Conservation (phyloP, 2,329 filamentous ascomycete species). For the Endocalyx cinctus region DNA sequence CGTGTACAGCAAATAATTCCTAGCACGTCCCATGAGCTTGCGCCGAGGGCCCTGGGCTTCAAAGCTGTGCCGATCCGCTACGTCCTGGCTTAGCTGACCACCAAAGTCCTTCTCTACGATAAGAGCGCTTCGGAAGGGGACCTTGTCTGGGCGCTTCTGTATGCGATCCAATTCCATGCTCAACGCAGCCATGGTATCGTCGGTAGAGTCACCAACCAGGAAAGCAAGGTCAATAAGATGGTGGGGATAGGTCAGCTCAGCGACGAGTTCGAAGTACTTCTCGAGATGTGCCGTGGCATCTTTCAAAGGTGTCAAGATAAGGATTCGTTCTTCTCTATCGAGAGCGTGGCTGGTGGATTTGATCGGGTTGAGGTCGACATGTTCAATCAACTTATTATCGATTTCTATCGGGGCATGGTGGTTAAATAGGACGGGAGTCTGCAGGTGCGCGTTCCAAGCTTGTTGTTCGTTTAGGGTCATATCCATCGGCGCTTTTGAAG, state of each 20-base stretch:
- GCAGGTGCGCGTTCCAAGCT: slow-evolving; percentile 81
- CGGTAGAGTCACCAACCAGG: slow-evolving; percentile 83
- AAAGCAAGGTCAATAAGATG: slow-evolving; percentile 93
- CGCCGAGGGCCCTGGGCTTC: slow-evolving; percentile 83
- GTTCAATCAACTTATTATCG: slow-evolving; percentile 73
- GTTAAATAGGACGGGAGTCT: slow-evolving; percentile 95
- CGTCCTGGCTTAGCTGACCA: slow-evolving; percentile 67
- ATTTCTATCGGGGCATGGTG: slow-evolving; percentile 83
- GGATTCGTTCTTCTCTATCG: slow-evolving; percentile 76
- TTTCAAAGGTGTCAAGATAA: slow-evolving; percentile 89
- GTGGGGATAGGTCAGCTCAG: slow-evolving; percentile 88
- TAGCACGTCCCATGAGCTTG: slow-evolving; percentile 82
- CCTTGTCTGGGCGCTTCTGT: slow-evolving; percentile 72
- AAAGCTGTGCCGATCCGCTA: slow-evolving; percentile 80
- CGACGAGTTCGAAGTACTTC: slow-evolving; percentile 90
- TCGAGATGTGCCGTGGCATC: slow-evolving; percentile 78
- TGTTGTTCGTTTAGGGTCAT: slow-evolving; percentile 90
- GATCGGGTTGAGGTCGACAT: slow-evolving; percentile 81
- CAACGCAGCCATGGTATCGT: slow-evolving; percentile 87
- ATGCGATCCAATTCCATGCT: slow-evolving; percentile 81
- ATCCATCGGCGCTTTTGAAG: slow-evolving; percentile 89
- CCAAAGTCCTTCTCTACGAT: slow-evolving; percentile 93
- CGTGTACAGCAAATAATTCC: slow-evolving; percentile 84
- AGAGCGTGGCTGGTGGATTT: slow-evolving; percentile 74
- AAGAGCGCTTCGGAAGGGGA: slow-evolving; percentile 79